Conservation (phyloP, 768 basidiomycete species). For the Pleurotus salmoneostramineus region DNA sequence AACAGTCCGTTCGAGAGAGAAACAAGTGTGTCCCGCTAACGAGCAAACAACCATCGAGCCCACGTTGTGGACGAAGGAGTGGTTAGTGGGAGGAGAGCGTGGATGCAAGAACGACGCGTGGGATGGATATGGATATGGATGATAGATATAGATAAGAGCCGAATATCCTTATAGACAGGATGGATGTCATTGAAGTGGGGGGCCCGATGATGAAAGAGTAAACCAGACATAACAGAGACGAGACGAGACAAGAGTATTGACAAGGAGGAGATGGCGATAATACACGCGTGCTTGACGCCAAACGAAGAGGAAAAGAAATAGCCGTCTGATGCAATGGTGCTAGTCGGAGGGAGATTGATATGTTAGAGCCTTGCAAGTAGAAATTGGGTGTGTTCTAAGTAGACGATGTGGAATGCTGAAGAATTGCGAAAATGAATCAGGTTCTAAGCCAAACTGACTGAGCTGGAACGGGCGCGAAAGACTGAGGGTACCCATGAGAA, state of each 20-base stretch:
- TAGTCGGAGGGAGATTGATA: conserved; percentile 5
- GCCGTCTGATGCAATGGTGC: conserved; percentile 17
- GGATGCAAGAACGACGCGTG: conserved; percentile 15
- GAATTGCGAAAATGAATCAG: conserved; percentile 23
- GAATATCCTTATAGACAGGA: conserved; percentile 50
- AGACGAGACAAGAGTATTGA: conserved; percentile 11
- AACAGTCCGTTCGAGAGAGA: conserved; percentile 8
- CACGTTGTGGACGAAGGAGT: conserved; percentile 13
- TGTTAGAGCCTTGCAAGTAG: conserved; percentile 7
- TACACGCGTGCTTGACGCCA: conserved; percentile 3
- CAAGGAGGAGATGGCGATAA: conserved; percentile 5
- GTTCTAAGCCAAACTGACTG: conserved; percentile 49
- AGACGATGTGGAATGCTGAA: conserved; percentile 12
- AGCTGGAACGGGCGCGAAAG: conserved; percentile 40
- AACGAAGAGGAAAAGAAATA: conserved; percentile 33
- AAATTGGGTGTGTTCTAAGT: conserved; percentile 21
- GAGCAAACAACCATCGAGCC: conserved; percentile 1
- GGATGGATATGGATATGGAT: conserved; percentile 16
- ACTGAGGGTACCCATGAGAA: conserved; percentile 35
- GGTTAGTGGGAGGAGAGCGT: conserved; percentile 19
- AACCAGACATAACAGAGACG: conserved; percentile 10
- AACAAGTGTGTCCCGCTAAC: neutral
- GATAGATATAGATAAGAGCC: conserved; percentile 14
- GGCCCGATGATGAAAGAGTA: conserved; percentile 14
- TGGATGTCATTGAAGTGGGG: conserved; percentile 51